Evolutionary conservation across 116 monocot species (phyloP).

Genomic region (Thalassia testudinum): DNA sequence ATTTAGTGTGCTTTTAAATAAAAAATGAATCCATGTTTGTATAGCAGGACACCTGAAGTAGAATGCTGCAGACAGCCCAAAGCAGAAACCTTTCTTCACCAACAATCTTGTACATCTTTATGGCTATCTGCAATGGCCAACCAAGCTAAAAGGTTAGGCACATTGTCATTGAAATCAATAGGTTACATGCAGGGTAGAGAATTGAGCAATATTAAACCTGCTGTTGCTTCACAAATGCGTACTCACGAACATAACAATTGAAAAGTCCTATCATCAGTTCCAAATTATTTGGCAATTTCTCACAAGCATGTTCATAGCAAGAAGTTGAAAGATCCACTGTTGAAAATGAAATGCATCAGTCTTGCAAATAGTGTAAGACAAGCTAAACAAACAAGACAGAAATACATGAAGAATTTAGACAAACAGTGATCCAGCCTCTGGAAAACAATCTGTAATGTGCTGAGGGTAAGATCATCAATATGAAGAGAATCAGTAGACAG

Average conservation of each 20-base stretch:
- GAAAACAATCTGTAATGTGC: slow-evolving; percentile 93
- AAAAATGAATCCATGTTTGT: too few relatives aligned
- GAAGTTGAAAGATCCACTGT: slow-evolving; percentile 91
- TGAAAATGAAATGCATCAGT: slow-evolving; percentile 8
- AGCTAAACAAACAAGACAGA: neutral
- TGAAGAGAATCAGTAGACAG: slow-evolving; percentile 33
- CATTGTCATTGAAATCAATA: neutral
- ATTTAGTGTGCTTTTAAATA: too few relatives aligned
- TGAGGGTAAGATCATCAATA: slow-evolving; percentile 90
- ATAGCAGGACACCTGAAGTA: slow-evolving; percentile 46
- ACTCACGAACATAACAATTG: slow-evolving; percentile 91
- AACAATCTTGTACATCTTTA: slow-evolving; percentile 92
- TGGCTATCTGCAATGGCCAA: slow-evolving; percentile 69
- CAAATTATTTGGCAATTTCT: slow-evolving; percentile 70
- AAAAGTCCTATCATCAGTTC: slow-evolving; percentile 93
- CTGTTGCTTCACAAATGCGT: slow-evolving; percentile 91
- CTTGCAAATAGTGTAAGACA: neutral
- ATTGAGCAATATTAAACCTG: slow-evolving; percentile 32
- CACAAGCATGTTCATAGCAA: slow-evolving; percentile 90
- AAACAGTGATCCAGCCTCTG: slow-evolving; percentile 81
- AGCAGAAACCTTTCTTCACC: slow-evolving; percentile 94
- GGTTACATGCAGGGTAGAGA: neutral
- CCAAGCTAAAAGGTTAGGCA: neutral
- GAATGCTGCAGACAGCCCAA: slow-evolving; percentile 98
- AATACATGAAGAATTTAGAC: slow-evolving; percentile 7